Conservation (phyloP, 2,329 filamentous ascomycete species). For the Microcyclospora pomicola region DNA sequence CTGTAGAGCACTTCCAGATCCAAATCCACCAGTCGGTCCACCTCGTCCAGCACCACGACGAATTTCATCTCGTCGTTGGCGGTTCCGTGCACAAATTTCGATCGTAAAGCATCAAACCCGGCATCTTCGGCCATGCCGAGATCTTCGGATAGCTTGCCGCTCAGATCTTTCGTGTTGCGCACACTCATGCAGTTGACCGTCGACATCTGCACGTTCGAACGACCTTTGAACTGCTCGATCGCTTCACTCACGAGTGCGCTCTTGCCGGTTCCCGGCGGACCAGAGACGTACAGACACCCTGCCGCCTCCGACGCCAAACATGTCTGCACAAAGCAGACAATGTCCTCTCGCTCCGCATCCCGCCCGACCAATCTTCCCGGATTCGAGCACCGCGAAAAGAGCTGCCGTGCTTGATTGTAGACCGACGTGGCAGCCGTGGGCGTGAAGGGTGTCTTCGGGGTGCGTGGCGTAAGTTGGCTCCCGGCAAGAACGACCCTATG, state of each 20-base stretch:
- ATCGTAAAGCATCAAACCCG: constrained; percentile 53
- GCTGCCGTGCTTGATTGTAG: constrained; percentile 74
- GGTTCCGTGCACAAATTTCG: constrained; percentile 52
- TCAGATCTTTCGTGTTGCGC: constrained; percentile 75
- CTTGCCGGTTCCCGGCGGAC: constrained; percentile 91
- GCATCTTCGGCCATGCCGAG: constrained; percentile 50
- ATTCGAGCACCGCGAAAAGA: constrained; percentile 69
- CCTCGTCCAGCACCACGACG: constrained; percentile 84
- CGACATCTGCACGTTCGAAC: constrained; percentile 46
- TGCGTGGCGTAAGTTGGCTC: constrained; percentile 62
- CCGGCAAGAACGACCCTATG: constrained; percentile 69
- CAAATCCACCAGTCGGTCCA: constrained; percentile 81
- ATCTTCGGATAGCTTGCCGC: constrained; percentile 59
- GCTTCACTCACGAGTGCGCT: constrained; percentile 83
- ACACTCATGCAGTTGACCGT: constrained; percentile 97
- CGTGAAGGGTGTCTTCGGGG: constrained; percentile 60
- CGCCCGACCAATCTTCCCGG: constrained; percentile 66
- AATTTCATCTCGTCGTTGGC: constrained; percentile 43
- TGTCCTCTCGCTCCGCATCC: constrained; percentile 51
- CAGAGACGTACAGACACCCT: constrained; percentile 88
- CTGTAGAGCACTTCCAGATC: constrained; percentile 82
- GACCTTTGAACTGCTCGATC: constrained; percentile 44
- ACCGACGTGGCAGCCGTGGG: constrained; percentile 55
- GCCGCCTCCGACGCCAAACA: constrained; percentile 47
- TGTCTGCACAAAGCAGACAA: constrained; percentile 54